Evolutionary conservation across 805 yeast species (phyloP), one percentile per base, ranked within the genome.

Genomic region (Monosporozyma aquatica): DNA sequence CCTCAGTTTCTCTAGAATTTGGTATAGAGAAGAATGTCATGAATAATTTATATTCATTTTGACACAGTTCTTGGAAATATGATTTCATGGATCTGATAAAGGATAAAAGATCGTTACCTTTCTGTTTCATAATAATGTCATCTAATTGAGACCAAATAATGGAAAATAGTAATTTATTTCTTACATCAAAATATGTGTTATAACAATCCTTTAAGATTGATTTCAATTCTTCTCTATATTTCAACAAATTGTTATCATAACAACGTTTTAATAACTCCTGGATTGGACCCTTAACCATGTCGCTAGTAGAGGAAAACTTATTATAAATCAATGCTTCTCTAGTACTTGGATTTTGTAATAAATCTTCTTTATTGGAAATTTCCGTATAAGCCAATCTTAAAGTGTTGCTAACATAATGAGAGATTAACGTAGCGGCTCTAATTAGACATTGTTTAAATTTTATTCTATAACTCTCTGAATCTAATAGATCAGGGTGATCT

Each of bases 381-480:
- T 64, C 66, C 43, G 49, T 54, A 40, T 56, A 52, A 2, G 59
- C 48, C 22, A 51, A 56, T 43, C 68, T 68, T 43, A 76, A 49
- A 25, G 54, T 47, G 43, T 61, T 66, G 8, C 68, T 68, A 42
- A 84, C 62, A 55, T 80, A 86, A 53, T 80, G 84, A 48, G 81
- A 73, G 13, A 87, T 75, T 45, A 90, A 66, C 0, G 92, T 78
- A 37, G 87, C 69, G 1, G 94, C 80, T 45, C 95, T 72, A 1
- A 89, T 78, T 72, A 87, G 70, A 54, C 95, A 85, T 52, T 85
- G 94, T 47, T 83, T 76, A 64, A 85, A 86, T 45, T 89, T 73
- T 48, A 78, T 75, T 38, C 71, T 72, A 57, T 84, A 87, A 2
- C 76, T 55, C 22, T 79, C 90, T 9, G 75, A 67, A 42, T 87